Percentiles rank a stretch among this genome's conserved stretches.
phyloP scores from a whole-genome alignment of 2,329 filamentous ascomycete genomes.

The Sclerotinia trifoliorum region DNA sequence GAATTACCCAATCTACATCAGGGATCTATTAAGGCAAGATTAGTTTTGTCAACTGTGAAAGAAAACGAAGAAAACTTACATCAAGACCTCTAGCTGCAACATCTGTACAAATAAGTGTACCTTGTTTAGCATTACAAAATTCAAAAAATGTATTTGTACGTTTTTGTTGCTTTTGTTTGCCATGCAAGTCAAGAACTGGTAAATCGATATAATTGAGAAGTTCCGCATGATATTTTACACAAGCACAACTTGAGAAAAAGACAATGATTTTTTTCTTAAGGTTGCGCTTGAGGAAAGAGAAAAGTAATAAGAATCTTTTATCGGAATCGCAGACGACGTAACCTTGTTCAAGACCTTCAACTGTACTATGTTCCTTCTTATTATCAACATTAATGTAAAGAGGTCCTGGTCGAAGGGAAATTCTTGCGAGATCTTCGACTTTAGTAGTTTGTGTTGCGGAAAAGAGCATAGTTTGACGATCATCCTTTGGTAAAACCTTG shows the following conservation, averaged over 20 bases:
- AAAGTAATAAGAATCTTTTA: slow-evolving; percentile 88
- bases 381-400: slow-evolving; percentile 97
- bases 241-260: slow-evolving; percentile 90
- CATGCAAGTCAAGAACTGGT: slow-evolving; percentile 81
- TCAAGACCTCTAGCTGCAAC: slow-evolving; percentile 93
- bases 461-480: slow-evolving; percentile 96
- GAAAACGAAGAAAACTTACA: slow-evolving; percentile 47
- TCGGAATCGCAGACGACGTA: slow-evolving; percentile 93
- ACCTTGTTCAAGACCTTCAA: slow-evolving; percentile 91
- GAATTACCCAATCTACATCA: slow-evolving; percentile 92
- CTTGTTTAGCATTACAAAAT: slow-evolving; percentile 81
- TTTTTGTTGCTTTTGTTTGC: slow-evolving; percentile 98
- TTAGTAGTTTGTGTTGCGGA: slow-evolving; percentile 98
- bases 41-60: slow-evolving; percentile 3
- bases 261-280: slow-evolving; percentile 92
- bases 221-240: slow-evolving; percentile 93
- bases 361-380: slow-evolving; percentile 83
- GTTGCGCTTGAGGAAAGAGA: slow-evolving; percentile 90
- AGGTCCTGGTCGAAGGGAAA: slow-evolving; percentile 86
- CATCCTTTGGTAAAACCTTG: slow-evolving; percentile 84
- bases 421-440: slow-evolving; percentile 92
- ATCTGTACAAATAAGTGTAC: slow-evolving; percentile 92
- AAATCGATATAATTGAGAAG: slow-evolving; percentile 97
- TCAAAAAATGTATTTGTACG: slow-evolving; percentile 99
- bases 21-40: slow-evolving; percentile 60